Conservation (phyloP, 345 rosid species). For the Brassica cretica region DNA sequence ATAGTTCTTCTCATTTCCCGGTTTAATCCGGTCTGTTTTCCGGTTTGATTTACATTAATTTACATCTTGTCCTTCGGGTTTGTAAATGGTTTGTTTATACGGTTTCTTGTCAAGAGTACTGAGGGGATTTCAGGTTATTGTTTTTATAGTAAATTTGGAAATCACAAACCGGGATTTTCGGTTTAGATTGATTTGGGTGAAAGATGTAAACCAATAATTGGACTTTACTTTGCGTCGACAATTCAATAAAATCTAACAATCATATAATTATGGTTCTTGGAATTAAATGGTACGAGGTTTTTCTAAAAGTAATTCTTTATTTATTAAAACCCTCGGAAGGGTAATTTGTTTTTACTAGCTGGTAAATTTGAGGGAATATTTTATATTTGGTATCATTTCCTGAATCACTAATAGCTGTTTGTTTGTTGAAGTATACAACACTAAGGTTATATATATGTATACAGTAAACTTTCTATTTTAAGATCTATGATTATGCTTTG, state of each 20-base stretch:
- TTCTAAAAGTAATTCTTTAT: background rate
- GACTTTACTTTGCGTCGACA: slow-evolving; percentile 18
- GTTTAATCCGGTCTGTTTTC: background rate
- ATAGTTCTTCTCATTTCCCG: background rate
- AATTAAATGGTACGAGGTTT: slow-evolving; percentile 43
- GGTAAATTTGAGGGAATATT: background rate
- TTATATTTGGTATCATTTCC: background rate
- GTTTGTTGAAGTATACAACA: background rate
- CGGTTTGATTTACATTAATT: background rate
- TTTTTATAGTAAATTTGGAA: background rate
- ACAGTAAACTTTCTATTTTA: slow-evolving; percentile 31
- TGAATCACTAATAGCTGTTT: background rate
- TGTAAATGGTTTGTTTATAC: background rate
- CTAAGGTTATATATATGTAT: background rate
- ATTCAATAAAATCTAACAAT: slow-evolving; percentile 21
- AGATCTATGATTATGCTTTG: slow-evolving; percentile 20
- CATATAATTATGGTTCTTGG: slow-evolving; percentile 27
- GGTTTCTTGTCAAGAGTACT: background rate
- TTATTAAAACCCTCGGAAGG: background rate
- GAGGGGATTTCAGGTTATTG: background rate
- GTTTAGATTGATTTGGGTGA: slow-evolving; percentile 21
- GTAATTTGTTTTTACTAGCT: background rate
- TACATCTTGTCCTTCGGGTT: background rate
- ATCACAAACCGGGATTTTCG: background rate
- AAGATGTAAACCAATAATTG: background rate